These are phyloP conservation scores for Spiraea crenata DNA, from an alignment of 331 rosid genomes.

Conservation along the genomic window DNA sequence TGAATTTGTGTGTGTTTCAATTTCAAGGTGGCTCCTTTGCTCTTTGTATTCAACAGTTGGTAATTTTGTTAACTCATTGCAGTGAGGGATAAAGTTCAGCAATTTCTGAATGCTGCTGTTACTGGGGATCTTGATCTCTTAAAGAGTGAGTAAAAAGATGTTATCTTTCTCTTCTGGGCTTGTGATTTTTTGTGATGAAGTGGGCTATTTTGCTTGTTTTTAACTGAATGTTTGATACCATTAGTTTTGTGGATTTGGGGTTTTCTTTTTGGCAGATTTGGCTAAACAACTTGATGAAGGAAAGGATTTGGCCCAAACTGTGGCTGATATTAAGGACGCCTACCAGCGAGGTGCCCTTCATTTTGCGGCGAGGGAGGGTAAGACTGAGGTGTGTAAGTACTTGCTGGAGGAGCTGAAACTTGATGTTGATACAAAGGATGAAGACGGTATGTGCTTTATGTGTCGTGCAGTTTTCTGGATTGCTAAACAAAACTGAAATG, in stretches of 20 bases:
- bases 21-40: not conserved
- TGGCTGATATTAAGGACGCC: conserved; percentile 80
- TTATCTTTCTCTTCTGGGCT: not conserved
- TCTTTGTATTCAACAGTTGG: not conserved
- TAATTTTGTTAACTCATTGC: conserved; percentile 23
- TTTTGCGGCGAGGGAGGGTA: conserved; percentile 86
- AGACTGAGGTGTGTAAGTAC: conserved; percentile 71
- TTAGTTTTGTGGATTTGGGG: not conserved
- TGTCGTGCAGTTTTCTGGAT: not conserved
- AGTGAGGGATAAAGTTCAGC: conserved; percentile 83
- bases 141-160: conserved; percentile 48
- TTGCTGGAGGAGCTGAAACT: conserved; percentile 78
- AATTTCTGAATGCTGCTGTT: conserved; percentile 83
- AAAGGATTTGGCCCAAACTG: conserved; percentile 58
- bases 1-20: not conserved
- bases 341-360: conserved; percentile 94
- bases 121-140: conserved; percentile 80
- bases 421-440: conserved; percentile 69
- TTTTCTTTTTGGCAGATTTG: conserved; percentile 46
- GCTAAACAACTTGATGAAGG: conserved; percentile 74
- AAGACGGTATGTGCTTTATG: conserved; percentile 55
- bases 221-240: not conserved
- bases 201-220: conserved; percentile 8
- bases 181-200: not conserved
- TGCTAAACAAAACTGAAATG: not conserved